Percentiles rank a stretch among this genome's conserved stretches.
Conservation (phyloP, 192 early-diverging fungal genomes). For the Spizellomyces sp. region DNA sequence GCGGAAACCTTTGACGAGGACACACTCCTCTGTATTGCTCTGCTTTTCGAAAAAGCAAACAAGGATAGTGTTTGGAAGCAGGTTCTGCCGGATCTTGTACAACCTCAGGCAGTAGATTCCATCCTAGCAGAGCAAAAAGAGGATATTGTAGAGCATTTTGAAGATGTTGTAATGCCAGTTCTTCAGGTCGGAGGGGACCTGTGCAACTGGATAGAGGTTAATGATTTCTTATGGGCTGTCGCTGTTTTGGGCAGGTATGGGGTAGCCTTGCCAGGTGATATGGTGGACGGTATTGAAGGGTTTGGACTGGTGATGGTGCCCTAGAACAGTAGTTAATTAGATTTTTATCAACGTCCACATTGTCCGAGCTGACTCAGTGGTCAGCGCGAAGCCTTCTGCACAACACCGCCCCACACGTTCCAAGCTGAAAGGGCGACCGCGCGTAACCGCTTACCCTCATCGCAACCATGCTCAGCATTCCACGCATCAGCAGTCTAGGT, state of each 20-base stretch:
- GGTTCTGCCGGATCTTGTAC: background rate
- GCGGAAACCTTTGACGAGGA: slow-evolving; percentile 37
- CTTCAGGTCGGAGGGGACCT: background rate
- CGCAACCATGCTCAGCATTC: no score
- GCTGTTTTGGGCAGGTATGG: slow-evolving; percentile 30
- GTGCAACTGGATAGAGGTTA: background rate
- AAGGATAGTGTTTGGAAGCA: background rate
- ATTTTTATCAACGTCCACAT: no score
- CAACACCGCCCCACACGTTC: no score
- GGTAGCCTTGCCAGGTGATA: slow-evolving; percentile 5
- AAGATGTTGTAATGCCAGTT: slow-evolving; percentile 15
- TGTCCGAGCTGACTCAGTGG: no score
- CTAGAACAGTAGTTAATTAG: background rate
- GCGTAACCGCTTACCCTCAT: no score
- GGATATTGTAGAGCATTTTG: slow-evolving; percentile 20
- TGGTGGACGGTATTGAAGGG: slow-evolving; percentile 1
- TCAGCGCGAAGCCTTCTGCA: no score
- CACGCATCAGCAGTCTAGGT: no score
- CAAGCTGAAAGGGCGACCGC: no score
- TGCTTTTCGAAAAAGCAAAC: slow-evolving; percentile 4
- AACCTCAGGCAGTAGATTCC: background rate
- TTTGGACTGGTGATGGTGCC: slow-evolving; percentile 14
- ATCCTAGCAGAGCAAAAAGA: slow-evolving; percentile 7
- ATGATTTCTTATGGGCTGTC: slow-evolving; percentile 32
- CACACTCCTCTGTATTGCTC: slow-evolving; percentile 32